These are phyloP conservation scores for Penicillium arizonense DNA, from an alignment of 495 filamentous ascomycete species.

Conservation along the genomic window DNA sequence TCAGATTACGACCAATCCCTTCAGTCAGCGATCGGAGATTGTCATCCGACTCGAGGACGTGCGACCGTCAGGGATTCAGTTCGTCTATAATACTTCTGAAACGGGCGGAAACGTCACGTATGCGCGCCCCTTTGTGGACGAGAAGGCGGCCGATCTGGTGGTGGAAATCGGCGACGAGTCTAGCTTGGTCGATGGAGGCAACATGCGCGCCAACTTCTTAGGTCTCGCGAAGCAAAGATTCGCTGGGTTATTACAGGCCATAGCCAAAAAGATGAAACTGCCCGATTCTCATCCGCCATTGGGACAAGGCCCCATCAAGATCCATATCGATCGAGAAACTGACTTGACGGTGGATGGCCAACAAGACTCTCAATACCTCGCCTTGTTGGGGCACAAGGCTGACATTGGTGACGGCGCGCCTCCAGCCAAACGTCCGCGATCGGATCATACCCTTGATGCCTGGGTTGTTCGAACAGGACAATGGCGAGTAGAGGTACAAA, in stretches of 20 bases:
- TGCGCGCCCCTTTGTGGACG: slow-evolving; percentile 78
- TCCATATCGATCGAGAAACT: slow-evolving; percentile 64
- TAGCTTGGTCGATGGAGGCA: slow-evolving; percentile 58
- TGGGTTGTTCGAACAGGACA: slow-evolving; percentile 79
- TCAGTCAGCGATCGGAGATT: slow-evolving; percentile 69
- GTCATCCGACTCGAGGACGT: slow-evolving; percentile 80
- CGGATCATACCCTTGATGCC: slow-evolving; percentile 20
- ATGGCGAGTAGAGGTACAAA: slow-evolving; percentile 75
- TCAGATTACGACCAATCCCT: slow-evolving; percentile 71
- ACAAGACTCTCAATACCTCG: slow-evolving; percentile 4
- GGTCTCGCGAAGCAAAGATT: slow-evolving; percentile 66
- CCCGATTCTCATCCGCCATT: slow-evolving; percentile 31
- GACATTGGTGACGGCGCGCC: slow-evolving; percentile 19
- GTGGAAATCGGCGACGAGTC: slow-evolving; percentile 73
- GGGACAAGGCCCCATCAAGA: slow-evolving; percentile 47
- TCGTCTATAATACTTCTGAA: slow-evolving; percentile 44
- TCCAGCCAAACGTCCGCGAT: slow-evolving; percentile 51
- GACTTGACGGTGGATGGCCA: slow-evolving; percentile 70
- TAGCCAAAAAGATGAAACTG: slow-evolving; percentile 77
- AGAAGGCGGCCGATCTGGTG: slow-evolving; percentile 68
- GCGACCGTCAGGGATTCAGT: slow-evolving; percentile 75
- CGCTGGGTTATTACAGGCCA: slow-evolving; percentile 69
- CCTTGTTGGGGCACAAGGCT: slow-evolving; percentile 1
- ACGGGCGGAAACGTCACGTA: slow-evolving; percentile 68
- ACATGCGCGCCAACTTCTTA: slow-evolving; percentile 67